Evolutionary conservation across 176 grass and related monocot genomes (phyloP), one percentile per base, ranked within the genome.

Genomic region (Cenchrus purpureus): DNA sequence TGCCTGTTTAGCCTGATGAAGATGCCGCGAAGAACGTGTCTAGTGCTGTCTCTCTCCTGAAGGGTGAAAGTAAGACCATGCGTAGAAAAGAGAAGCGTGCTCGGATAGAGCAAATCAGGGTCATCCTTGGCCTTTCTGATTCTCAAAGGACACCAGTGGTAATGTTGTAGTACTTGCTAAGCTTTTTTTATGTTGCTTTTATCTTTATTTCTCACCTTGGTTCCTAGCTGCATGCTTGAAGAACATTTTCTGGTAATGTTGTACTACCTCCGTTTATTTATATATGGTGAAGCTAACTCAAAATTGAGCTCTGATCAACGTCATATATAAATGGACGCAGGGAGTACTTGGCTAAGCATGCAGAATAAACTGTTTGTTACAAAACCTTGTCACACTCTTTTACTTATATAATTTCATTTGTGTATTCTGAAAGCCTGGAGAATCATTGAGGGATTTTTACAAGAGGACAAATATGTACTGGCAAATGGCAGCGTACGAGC

Each of bases 91-190:
- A 98, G 80, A 98, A 98, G 88, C 91, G 87, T 80, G 93, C 87
- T 67, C 87, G 96, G 76, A 98, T 98, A 90, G 96, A 98, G 82
- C 96, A 98, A 75, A 98, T 98, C 86, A 92, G 96, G 78, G 90
- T 98, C 31, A 95, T 87, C 22, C 96, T 98, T 53, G 96, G 96
- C 54, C 96, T 98, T 90, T 95, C 96, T 65, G 96, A 98, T 91
- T 94, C 96, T 54, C 96, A 98, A 77, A 95, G 96, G 84, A 98
- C 96, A 75, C 96, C 96, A 65, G 44, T 77, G 91, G 96, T 95
- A 92, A 89, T 81, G 43, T 82, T 91, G 37, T 71, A 77, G 37
- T 71, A 77, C 52, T 68, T 76, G 17, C 50, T 60, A 42, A 54
- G 10, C 45, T 91, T 77, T 29, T 5, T 69, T 79, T 55, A 28